These are phyloP conservation scores for Deuterostichococcus epilithicus DNA, from an alignment of 139 green algal genomes.

Conservation along the genomic window DNA sequence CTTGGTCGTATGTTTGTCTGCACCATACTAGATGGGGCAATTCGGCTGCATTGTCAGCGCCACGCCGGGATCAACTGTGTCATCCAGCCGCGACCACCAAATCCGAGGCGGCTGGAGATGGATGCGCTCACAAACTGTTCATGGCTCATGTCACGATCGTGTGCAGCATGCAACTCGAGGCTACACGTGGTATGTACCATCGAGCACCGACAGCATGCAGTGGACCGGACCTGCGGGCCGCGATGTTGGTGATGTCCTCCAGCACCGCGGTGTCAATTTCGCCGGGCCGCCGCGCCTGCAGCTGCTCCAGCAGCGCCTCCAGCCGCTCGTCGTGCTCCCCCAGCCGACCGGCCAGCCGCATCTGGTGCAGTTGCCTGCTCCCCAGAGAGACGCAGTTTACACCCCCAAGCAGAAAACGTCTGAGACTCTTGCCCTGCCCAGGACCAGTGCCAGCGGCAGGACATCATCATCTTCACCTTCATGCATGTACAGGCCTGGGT, in stretches of 20 bases:
- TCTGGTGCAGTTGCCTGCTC: constrained; percentile 59
- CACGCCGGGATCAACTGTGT: too few species aligned
- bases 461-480: background rate
- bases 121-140: too few species aligned
- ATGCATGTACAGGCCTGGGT: background rate
- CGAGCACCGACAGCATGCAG: background rate
- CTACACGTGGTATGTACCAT: too few species aligned
- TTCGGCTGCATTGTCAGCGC: too few species aligned
- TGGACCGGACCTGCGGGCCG: background rate
- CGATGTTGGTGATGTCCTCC: background rate
- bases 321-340: constrained; percentile 45
- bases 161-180: too few species aligned
- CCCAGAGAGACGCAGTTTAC: too few species aligned
- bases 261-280: background rate
- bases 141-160: too few species aligned
- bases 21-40: too few species aligned
- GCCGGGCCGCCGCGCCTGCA: background rate
- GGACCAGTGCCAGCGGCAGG: background rate
- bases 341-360: constrained; percentile 55
- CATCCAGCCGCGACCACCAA: too few species aligned
- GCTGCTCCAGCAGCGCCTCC: constrained; percentile 41
- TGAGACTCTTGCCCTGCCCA: too few species aligned
- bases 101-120: too few species aligned
- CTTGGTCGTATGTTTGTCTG: background rate
- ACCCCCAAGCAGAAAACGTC: too few species aligned